These are phyloP conservation scores for Ananas comosus DNA, from an alignment of 176 grass and related monocot species.

Conservation along the genomic window DNA sequence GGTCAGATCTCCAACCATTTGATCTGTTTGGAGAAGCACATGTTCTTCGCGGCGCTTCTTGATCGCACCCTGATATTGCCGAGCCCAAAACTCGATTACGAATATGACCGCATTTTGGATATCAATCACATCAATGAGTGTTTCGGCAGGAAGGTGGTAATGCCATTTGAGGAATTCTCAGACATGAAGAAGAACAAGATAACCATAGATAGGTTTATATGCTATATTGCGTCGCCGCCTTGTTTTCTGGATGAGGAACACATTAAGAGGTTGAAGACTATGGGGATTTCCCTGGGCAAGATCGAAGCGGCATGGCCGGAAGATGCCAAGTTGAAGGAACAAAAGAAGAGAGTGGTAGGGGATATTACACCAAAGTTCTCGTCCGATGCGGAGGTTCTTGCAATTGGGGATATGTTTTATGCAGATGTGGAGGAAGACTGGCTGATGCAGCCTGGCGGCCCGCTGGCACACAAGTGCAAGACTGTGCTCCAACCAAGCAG, in stretches of 20 bases:
- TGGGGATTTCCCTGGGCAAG: slow-evolving; percentile 62
- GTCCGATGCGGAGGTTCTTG: slow-evolving; percentile 68
- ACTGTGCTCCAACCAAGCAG: slow-evolving; percentile 71
- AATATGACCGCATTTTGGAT: slow-evolving; percentile 69
- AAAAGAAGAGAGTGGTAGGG: slow-evolving; percentile 63
- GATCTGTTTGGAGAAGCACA: slow-evolving; percentile 98
- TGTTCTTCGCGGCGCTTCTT: slow-evolving; percentile 86
- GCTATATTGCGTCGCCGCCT: slow-evolving; percentile 61
- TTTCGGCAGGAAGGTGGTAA: slow-evolving; percentile 58
- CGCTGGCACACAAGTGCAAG: slow-evolving; percentile 75
- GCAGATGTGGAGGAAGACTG: slow-evolving; percentile 83
- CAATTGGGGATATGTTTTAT: slow-evolving; percentile 86
- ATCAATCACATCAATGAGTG: slow-evolving; percentile 81
- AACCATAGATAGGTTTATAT: slow-evolving; percentile 83
- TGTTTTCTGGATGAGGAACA: slow-evolving; percentile 95
- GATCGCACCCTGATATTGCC: slow-evolving; percentile 64
- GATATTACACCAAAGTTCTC: slow-evolving; percentile 73
- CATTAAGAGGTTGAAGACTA: slow-evolving; percentile 60
- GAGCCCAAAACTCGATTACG: slow-evolving; percentile 71
- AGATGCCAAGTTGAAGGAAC: slow-evolving; percentile 78
- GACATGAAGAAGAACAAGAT: slow-evolving; percentile 67
- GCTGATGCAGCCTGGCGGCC: slow-evolving; percentile 80
- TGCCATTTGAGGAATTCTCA: slow-evolving; percentile 66
- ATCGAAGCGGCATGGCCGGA: slow-evolving; percentile 80
- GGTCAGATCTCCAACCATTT: slow-evolving; percentile 99